Evolutionary conservation across 2,329 filamentous ascomycete species (phyloP), one percentile per base, ranked within the genome.

Genomic region (Fusarium sp.): DNA sequence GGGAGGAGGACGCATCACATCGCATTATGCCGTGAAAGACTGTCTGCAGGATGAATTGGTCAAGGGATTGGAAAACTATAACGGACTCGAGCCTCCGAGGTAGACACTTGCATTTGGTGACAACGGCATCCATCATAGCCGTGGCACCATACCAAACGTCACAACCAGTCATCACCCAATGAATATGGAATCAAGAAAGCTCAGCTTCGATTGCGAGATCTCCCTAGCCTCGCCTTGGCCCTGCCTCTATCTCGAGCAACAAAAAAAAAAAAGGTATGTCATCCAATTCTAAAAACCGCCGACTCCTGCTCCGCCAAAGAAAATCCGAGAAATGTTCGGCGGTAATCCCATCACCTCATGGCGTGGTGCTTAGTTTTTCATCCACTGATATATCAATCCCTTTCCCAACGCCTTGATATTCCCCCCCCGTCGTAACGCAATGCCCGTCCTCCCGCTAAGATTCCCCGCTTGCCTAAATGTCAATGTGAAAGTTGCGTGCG

Each of bases 371-470:
- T 37, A 33, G 38, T 37, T 38, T 38, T 65, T 71, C 57, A 43
- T 45, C 63, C 63, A 69, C 67, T 72, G 70, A 74, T 76, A 72
- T 74, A 70, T 68, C 70, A 63, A 69, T 76, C 74, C 73, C 47
- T 32, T 52, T 69, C 65, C 72, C 75, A 78, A 78, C 74, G 76
- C 76, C 76, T 38, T 40, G 63, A 74, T 62, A 78, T 66, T 54
- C 32, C 27, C 50, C 50, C 32, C 66, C 60, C 67, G 22, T 69
- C 65, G 65, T 78, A 70, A 75, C 72, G 67, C 69, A 70, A 78
- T 78, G 68, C 72, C 47, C 74, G 72, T 78, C 76, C 76, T 74
- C 75, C 74, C 76, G 76, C 76, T 74, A 72, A 75, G 63, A 74
- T 66, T 30, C 63, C 75, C 69, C 68, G 70, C 76, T 78, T 77